A percentile compares a stretch with the other conserved stretches of the same genome.
These are phyloP conservation scores for Aspergillus calidoustus DNA, from an alignment of 2,329 filamentous ascomycete genomes.

Conservation along the genomic window DNA sequence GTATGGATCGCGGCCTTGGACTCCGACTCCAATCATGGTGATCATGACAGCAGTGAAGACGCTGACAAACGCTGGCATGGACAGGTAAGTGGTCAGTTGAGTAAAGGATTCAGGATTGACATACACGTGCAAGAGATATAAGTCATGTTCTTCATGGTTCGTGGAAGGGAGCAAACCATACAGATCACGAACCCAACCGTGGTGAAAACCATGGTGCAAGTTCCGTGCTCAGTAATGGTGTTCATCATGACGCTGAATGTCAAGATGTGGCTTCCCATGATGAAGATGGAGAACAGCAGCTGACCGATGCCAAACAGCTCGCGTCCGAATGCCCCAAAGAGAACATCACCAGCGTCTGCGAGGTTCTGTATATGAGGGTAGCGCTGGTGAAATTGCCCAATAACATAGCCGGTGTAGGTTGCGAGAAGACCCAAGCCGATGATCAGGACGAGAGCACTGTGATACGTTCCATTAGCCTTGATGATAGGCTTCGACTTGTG, in stretches of 20 bases:
- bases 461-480: neutral
- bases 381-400: conserved; percentile 60
- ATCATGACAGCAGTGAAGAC: conserved; percentile 65
- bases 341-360: conserved; percentile 65
- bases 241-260: conserved; percentile 70
- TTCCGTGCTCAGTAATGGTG: conserved; percentile 61
- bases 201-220: conserved; percentile 65
- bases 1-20: neutral
- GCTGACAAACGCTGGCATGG: conserved; percentile 54
- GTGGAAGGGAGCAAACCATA: conserved; percentile 56
- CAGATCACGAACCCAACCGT: conserved; percentile 46
- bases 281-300: conserved; percentile 65
- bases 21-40: conserved; percentile 66
- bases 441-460: conserved; percentile 46
- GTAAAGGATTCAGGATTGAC: neutral
- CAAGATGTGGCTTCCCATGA: conserved; percentile 69
- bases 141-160: conserved; percentile 31
- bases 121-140: conserved; percentile 13
- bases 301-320: conserved; percentile 66
- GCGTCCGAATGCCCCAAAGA: conserved; percentile 63
- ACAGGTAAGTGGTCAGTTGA: neutral
- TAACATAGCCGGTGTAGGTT: conserved; percentile 61
- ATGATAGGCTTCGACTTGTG: neutral
- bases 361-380: conserved; percentile 66
- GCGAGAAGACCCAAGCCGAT: conserved; percentile 56